A percentile compares a stretch with the other conserved stretches of the same genome.
phyloP scores from a whole-genome alignment of 768 basidiomycete genomes.

The Suillus subaureus region DNA sequence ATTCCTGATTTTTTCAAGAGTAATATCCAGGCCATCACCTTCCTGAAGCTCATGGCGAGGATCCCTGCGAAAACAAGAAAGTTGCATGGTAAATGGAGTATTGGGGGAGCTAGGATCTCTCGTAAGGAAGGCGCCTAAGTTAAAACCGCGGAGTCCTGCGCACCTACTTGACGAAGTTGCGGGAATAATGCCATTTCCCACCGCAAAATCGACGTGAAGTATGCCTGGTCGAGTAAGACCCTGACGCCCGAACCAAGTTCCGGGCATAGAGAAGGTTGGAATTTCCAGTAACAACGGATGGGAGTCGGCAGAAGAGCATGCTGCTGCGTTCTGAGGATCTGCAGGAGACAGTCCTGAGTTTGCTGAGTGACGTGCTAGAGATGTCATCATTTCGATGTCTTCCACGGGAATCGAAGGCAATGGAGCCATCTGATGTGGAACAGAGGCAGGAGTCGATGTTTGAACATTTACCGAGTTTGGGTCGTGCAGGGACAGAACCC shows the following conservation, averaged over 20 bases:
- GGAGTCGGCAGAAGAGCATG: neutral
- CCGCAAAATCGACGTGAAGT: conserved; percentile 23
- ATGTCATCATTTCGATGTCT: neutral
- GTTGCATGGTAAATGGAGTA: conserved; percentile 9
- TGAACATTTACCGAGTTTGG: neutral
- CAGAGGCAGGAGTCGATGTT: neutral
- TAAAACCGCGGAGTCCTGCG: neutral
- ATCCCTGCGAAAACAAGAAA: conserved; percentile 23
- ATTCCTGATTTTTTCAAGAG: conserved; percentile 11
- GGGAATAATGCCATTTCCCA: conserved; percentile 26
- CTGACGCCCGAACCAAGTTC: conserved; percentile 28
- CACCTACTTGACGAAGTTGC: neutral
- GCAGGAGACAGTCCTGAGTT: too few species aligned
- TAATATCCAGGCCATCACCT: neutral
- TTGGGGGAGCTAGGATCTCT: neutral
- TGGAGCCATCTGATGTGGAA: neutral
- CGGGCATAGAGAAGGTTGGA: conserved; percentile 20
- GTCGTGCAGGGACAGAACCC: too few species aligned
- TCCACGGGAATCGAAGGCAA: neutral
- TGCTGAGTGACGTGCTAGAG: neutral
- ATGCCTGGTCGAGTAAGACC: conserved; percentile 24
- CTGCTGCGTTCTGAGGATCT: neutral
- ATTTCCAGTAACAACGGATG: neutral
- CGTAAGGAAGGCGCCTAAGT: neutral
- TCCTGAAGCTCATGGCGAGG: neutral